phyloP scores from a whole-genome alignment of 2,329 filamentous ascomycete genomes.

The Ceratocystis eucalypticola region DNA sequence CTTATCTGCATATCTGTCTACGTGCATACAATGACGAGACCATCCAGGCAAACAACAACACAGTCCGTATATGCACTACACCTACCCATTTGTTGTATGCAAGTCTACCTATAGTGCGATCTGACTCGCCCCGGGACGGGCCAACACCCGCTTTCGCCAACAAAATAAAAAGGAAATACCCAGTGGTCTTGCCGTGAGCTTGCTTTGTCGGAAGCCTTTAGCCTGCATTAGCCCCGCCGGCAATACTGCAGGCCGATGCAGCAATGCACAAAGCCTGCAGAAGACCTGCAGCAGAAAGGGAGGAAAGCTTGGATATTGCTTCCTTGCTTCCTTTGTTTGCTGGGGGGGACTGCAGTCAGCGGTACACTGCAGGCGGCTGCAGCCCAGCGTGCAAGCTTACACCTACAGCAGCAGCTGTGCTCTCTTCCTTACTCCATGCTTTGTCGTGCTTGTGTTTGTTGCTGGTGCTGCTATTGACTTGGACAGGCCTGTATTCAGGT shows the following conservation, averaged over 20 bases:
- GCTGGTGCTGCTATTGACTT: no score
- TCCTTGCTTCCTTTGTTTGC: background rate
- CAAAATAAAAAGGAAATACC: background rate
- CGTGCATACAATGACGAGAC: background rate
- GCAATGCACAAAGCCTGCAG: background rate
- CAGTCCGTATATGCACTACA: background rate
- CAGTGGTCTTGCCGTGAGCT: background rate
- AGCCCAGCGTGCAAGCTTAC: background rate
- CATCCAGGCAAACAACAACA: background rate
- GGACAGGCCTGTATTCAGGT: no score
- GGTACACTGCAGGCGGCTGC: background rate
- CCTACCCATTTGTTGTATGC: no score
- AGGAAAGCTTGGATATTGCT: background rate
- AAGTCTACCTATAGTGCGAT: no score
- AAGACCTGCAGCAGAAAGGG: background rate
- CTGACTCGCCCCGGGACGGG: no score
- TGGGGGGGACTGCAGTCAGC: background rate
- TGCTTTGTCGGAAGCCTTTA: background rate
- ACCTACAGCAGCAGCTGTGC: no score
- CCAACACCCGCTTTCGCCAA: background rate
- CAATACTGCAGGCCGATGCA: background rate
- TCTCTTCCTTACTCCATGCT: no score
- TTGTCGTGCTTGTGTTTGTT: no score
- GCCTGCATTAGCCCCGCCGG: background rate
- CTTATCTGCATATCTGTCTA: background rate